A percentile compares a stretch with the other conserved stretches of the same genome.
Conservation (phyloP, 192 early-diverging fungal species). For the Linnemannia hyalina region DNA sequence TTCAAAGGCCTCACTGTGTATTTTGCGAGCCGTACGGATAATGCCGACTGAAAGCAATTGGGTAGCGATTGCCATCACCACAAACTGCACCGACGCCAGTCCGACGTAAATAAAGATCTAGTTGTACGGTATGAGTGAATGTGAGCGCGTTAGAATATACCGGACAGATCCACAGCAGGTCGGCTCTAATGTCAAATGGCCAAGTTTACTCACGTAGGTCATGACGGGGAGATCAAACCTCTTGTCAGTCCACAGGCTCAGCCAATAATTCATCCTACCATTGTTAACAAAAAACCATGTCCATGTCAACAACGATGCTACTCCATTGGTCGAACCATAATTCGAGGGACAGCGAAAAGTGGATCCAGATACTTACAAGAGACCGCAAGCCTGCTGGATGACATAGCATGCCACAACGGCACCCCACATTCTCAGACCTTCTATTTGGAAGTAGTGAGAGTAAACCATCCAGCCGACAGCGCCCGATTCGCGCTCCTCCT, state of each 20-base stretch:
- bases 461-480: conserved; percentile 12
- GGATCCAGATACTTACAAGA: conserved; percentile 2
- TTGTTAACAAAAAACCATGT: not conserved
- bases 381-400: conserved; percentile 7
- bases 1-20: conserved; percentile 74
- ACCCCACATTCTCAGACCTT: not conserved
- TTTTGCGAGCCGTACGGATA: conserved; percentile 67
- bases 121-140: not conserved
- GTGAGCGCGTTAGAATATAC: not conserved
- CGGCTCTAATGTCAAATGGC: not conserved
- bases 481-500: conserved; percentile 18
- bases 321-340: not conserved
- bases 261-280: conserved; percentile 35
- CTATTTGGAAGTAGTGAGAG: conserved; percentile 13
- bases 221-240: conserved; percentile 6
- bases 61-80: conserved; percentile 7
- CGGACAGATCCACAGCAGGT: too few relatives aligned
- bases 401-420: not conserved
- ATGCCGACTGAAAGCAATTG: conserved; percentile 10
- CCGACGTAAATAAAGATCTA: conserved; percentile 24
- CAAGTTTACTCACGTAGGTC: conserved; percentile 16
- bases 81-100: conserved; percentile 3
- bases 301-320: too few relatives aligned
- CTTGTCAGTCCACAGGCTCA: conserved; percentile 22
- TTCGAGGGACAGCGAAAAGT: not conserved